Base-by-base conservation (phyloP, 306 rosid species). In the Hippophae gyantsensis region DNA sequence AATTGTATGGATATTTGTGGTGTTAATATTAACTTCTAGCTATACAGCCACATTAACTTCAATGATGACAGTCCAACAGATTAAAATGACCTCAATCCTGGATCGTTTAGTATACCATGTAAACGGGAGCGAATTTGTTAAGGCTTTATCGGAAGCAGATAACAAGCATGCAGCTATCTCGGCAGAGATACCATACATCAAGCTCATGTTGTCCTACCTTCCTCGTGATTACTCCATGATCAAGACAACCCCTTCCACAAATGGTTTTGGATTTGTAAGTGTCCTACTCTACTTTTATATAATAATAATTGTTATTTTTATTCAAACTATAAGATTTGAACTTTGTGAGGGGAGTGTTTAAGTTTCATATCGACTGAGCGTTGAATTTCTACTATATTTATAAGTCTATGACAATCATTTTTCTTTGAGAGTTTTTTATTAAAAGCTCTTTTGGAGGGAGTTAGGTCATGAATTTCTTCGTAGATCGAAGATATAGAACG, bases 211-310 rank as follows among this genome's bases (percentile, higher is more conserved):
- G 13, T 52, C 66, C 2, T 13, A 45, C 27, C 69, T 55, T 72
- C 18, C 59, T 52, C 10, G 56, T 11, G 52, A 13, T 6, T 25
- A 54, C 10, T 68, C 74, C 51, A 57, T 27, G 44, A 23, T 56
- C 6, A 52, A 61, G 47, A 25, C 41, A 9, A 52, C 13, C 6
- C 40, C 69, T 41, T 40, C 32, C n/a, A 47, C 57, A 6, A 69
- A 25, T 53, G 82, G 78, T n/a, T 55, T 77, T 56, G 82, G 78
- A 45, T 77, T 72, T 42, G 82, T 77, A 50, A 76, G 66, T 70
- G 8, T 8, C 48, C 13, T 8, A 8, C 48, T 1, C 23, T 18
- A 7, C 13, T 58, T 45, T 8, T 10, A 10, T 10, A 6, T 1
- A 14, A 2, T n/a, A 2, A 12, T 10, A 12, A n/a, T 6, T 49